A percentile compares a stretch with the other conserved stretches of the same genome.
Conservation (phyloP, 2,329 filamentous ascomycete genomes). For the Ilyonectria sp. region DNA sequence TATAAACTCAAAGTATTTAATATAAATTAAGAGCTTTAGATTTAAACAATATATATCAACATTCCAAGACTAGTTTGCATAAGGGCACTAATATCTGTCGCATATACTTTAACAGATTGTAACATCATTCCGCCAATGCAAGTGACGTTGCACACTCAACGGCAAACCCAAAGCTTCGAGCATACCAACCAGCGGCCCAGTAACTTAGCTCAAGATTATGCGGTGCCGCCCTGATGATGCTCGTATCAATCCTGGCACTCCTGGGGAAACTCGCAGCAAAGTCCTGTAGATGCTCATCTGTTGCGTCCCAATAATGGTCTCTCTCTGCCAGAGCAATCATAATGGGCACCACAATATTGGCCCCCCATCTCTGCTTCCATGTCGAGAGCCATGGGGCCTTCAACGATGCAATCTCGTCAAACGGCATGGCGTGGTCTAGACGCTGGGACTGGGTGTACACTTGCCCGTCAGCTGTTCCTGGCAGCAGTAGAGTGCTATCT, state of each 20-base stretch:
- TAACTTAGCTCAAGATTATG: slow-evolving; percentile 44
- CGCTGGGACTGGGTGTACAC: slow-evolving; percentile 36
- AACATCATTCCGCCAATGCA: slow-evolving; percentile 5
- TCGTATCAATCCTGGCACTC: slow-evolving; percentile 36
- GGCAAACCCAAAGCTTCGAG: slow-evolving; percentile 41
- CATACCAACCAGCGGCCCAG: slow-evolving; percentile 41
- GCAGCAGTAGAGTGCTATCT: slow-evolving; percentile 38
- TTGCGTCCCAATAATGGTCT: slow-evolving; percentile 40
- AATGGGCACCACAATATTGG: slow-evolving; percentile 29
- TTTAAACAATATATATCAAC: no score
- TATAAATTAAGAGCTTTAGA: no score
- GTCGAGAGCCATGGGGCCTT: slow-evolving; percentile 31
- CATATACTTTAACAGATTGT: no score
- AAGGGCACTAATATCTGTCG: no score
- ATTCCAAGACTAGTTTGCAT: no score
- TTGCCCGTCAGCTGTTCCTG: slow-evolving; percentile 37
- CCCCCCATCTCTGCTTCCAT: slow-evolving; percentile 41
- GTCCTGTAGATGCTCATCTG: slow-evolving; percentile 37
- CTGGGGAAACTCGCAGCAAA: slow-evolving; percentile 28
- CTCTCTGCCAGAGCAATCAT: slow-evolving; percentile 37
- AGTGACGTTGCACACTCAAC: slow-evolving; percentile 37
- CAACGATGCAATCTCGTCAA: slow-evolving; percentile 35
- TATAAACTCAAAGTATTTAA: no score
- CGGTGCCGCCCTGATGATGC: slow-evolving; percentile 35
- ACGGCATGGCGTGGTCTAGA: slow-evolving; percentile 38